phyloP scores from a whole-genome alignment of 306 rosid species.

The Cucurbita moschata region DNA sequence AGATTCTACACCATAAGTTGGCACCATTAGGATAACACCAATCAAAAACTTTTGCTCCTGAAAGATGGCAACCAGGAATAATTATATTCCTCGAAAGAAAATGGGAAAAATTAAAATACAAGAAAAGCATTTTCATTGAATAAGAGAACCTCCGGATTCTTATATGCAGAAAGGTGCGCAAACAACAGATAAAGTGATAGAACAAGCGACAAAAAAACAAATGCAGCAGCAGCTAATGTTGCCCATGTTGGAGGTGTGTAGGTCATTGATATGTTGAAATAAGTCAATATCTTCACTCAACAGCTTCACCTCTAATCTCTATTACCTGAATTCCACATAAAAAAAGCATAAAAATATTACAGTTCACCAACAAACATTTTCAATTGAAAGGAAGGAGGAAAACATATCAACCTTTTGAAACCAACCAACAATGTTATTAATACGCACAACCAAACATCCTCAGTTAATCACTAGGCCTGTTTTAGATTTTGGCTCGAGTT shows the following conservation, averaged over 20 bases:
- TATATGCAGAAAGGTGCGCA: conserved; percentile 94
- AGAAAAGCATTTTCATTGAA: neutral
- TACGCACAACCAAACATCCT: neutral
- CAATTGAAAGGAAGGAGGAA: neutral
- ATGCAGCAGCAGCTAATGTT: conserved; percentile 36
- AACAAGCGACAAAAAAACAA: conserved; percentile 53
- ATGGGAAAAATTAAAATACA: neutral
- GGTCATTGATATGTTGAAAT: conserved; percentile 9
- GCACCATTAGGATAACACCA: conserved; percentile 93
- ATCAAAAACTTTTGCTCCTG: conserved; percentile 90
- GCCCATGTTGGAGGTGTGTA: conserved; percentile 82
- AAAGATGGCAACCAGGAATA: neutral
- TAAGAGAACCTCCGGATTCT: conserved; percentile 65
- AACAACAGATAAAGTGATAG: conserved; percentile 69
- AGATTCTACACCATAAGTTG: conserved; percentile 89
- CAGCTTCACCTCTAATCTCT: neutral
- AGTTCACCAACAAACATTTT: neutral
- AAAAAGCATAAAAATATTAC: neutral
- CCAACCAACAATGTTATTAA: neutral
- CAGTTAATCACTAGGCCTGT: neutral
- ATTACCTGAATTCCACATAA: neutral
- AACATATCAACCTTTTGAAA: neutral
- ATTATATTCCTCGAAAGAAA: neutral
- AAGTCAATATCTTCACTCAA: conserved; percentile 4
- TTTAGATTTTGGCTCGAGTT: neutral